Evolutionary conservation across 441 rosid genomes (phyloP), one percentile per base, ranked within the genome.

Genomic region (Gossypium trilobum): DNA sequence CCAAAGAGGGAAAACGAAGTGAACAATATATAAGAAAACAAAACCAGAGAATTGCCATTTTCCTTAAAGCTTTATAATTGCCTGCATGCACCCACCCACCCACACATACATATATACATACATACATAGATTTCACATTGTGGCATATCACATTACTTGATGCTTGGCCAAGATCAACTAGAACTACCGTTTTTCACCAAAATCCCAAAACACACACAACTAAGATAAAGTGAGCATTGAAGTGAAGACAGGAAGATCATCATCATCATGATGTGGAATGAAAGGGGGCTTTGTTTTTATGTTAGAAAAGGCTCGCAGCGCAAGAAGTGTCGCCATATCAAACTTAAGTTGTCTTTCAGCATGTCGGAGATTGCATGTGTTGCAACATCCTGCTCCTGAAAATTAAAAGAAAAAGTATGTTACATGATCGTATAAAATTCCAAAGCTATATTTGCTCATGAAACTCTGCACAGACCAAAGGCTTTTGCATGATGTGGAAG

Each of bases 301-400:
- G 71, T 16, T 4, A 51, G 16, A 23, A 69, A 58, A 1, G 46
- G 77, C 17, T 79, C 75, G 11, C 82, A 75, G 62, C 73, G 36
- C 58, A 86, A 68, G 84, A 87, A 85, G 60, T 82, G 52, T 17
- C 75, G 76, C 86, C 92, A 84, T 69, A 84, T 81, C 80, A 80
- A 11, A 64, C 14, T 65, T 46, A 84, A 71, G 79, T 31, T 74
- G 76, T 81, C 89, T 67, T 84, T 76, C 16, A 85, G 83, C 88
- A 75, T 80, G 7, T 68, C 62, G 7, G 79, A 77, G 39, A 79
- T 71, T 39, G 69, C 74, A 36, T 63, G 66, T n/a, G 25, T 39
- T 51, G 78, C 84, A 63, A 59, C 77, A 42, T 77, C 67, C 57
- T 55, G 70, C 67, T 80, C 87, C 89, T 85, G 78, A 72, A 64